phyloP scores from a whole-genome alignment of 306 rosid species.

The Vigna radiata region DNA sequence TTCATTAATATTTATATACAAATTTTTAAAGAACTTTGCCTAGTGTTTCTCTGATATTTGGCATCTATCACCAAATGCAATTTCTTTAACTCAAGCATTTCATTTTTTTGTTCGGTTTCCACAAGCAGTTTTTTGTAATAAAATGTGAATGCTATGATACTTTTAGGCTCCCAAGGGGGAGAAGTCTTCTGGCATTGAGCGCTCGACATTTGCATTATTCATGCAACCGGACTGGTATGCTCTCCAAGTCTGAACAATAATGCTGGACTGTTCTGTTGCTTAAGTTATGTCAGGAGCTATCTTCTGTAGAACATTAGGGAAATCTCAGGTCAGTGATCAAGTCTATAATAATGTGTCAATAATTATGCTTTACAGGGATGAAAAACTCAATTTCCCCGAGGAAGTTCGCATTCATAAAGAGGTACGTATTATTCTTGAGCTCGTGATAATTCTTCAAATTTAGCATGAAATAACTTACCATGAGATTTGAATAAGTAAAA shows the following conservation, averaged over 20 bases:
- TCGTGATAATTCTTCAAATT: slow-evolving; percentile 13
- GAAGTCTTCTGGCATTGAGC: slow-evolving; percentile 75
- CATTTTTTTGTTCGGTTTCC: slow-evolving; percentile 18
- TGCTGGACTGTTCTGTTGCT: slow-evolving; percentile 35
- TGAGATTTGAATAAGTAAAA: slow-evolving; percentile 21
- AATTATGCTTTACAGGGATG: slow-evolving; percentile 74
- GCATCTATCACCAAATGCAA: neutral
- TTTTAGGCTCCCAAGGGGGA: slow-evolving; percentile 81
- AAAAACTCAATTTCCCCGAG: slow-evolving; percentile 77
- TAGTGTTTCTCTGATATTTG: neutral
- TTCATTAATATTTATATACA: neutral
- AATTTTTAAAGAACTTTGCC: slow-evolving; percentile 5
- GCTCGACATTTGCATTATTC: slow-evolving; percentile 90
- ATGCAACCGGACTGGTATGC: slow-evolving; percentile 97
- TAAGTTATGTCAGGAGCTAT: slow-evolving; percentile 23
- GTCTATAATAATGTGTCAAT: neutral
- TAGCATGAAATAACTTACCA: slow-evolving; percentile 29
- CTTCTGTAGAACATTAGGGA: neutral
- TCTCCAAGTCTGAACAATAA: slow-evolving; percentile 7
- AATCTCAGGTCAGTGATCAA: slow-evolving; percentile 19
- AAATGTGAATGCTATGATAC: slow-evolving; percentile 23
- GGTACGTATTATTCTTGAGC: slow-evolving; percentile 55
- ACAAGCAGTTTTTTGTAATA: slow-evolving; percentile 15
- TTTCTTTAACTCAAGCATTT: neutral
- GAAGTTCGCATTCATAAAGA: slow-evolving; percentile 76